Conservation (phyloP, 306 rosid species). For the Trifolium repens region DNA sequence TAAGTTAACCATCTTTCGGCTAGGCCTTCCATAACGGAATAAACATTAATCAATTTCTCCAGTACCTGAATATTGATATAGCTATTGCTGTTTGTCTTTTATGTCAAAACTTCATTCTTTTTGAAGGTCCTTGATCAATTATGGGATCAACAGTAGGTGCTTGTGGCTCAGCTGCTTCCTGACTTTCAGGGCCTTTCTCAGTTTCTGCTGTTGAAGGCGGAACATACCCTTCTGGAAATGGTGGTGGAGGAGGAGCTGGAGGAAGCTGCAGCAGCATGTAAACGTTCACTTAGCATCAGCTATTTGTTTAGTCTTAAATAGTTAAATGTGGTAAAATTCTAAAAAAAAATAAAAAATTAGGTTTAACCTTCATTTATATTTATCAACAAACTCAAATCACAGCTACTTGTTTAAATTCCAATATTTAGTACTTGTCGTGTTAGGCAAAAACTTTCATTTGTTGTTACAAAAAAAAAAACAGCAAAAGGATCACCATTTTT, state of each 20-base stretch:
- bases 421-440: neutral
- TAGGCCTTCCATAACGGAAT: neutral
- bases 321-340: conserved; percentile 8
- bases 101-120: conserved; percentile 73
- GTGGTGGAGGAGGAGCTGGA: conserved; percentile 88
- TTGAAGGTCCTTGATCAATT: conserved; percentile 88
- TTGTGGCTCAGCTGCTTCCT: conserved; percentile 67
- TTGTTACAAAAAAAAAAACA: neutral
- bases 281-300: conserved; percentile 16
- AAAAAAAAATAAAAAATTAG: neutral
- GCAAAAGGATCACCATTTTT: neutral
- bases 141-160: conserved; percentile 79
- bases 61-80: conserved; percentile 16
- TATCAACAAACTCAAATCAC: conserved; percentile 30
- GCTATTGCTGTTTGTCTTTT: conserved; percentile 8
- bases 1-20: conserved; percentile 15
- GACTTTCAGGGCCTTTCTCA: conserved; percentile 72
- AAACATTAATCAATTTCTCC: conserved; percentile 15
- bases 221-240: conserved; percentile 86
- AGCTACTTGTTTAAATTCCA: conserved; percentile 3
- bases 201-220: conserved; percentile 61
- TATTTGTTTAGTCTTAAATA: neutral
- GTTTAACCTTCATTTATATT: conserved; percentile 11
- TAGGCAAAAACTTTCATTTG: conserved; percentile 2
- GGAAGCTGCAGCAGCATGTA: conserved; percentile 60